Evolutionary conservation across 306 rosid species (phyloP), one percentile per base, ranked within the genome.

Genomic region (Lathyrus aphaca): DNA sequence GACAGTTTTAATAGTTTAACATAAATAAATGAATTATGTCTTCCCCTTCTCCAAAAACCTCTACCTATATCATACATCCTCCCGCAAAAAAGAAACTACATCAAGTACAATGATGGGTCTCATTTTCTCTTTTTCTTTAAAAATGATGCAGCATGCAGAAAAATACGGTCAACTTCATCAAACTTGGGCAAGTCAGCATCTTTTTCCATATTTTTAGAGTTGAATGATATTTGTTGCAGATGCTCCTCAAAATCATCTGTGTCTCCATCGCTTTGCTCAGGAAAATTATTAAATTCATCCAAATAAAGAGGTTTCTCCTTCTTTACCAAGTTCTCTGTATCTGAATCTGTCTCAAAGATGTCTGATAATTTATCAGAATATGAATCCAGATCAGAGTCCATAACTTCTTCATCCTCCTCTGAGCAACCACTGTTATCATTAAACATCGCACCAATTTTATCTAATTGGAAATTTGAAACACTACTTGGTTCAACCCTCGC

Each of bases 91-190:
- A 32, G 9, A 32, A 58, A 30, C 21, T 15, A 60, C 27, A 62
- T 42, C 4, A 0, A 42, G 19, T 42, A 7, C 38, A 42, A 21
- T 42, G 43, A 53, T 51, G 68, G 27, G 68, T 62, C 53, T 74
- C 77, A 90, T 68, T 81, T 74, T 80, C 79, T 87, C 40, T 37
- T 93, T 66, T 85, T 87, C 85, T 84, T 84, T 21, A 91, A 69
- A 66, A 84, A 86, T 49, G 89, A 88, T 65, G 96, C 86, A 40
- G 91, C 94, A 6, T 69, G 96, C 45, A 91, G 73, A 74, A 91
- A 86, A 72, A 94, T 77, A 73, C 43, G 72, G 83, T 91, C 99
- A 40, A 94, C 96, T 79, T 88, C 96, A 15, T 91, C 96, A 73
- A 85, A 82, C 73, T 86, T 86, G 0, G 84, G 82, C 1, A 23